phyloP scores from a whole-genome alignment of 495 filamentous ascomycete genomes.

The Aspergillus diversus region DNA sequence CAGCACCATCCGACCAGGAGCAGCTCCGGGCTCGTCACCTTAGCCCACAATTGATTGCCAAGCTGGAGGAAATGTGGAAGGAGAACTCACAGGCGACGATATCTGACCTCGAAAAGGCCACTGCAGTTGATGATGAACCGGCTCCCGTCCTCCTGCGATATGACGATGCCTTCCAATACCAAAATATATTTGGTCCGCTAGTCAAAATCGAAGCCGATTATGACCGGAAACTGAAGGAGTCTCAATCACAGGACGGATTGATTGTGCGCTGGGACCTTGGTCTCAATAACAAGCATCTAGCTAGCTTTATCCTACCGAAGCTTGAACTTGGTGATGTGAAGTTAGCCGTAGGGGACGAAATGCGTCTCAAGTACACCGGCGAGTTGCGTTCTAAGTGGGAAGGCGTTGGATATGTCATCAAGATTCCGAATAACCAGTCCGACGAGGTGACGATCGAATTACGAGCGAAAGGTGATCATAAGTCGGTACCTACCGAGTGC shows the following conservation, averaged over 20 bases:
- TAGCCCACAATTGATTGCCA: conserved; percentile 93
- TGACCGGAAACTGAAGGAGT: conserved; percentile 97
- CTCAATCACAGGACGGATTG: conserved; percentile 92
- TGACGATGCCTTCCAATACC: conserved; percentile 97
- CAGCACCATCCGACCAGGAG: conserved; percentile 87
- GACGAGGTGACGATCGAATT: conserved; percentile 97
- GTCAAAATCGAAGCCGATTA: conserved; percentile 99
- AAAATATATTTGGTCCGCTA: conserved; percentile 97
- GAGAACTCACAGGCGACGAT: conserved; percentile 89
- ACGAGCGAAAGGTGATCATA: conserved; percentile 86
- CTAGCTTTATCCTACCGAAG: conserved; percentile 95
- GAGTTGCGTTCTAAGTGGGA: conserved; percentile 96
- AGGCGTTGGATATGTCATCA: conserved; percentile 98
- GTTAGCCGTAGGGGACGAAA: conserved; percentile 96
- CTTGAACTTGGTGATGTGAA: conserved; percentile 98
- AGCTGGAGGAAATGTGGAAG: conserved; percentile 99
- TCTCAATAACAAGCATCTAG: conserved; percentile 96
- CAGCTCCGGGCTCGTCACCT: conserved; percentile 94
- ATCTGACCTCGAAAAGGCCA: conserved; percentile 90
- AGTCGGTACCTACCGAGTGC: conserved; percentile 94
- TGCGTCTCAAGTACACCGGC: conserved; percentile 95
- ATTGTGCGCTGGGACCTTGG: conserved; percentile 95
- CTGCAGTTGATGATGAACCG: conserved; percentile 92
- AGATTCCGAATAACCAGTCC: conserved; percentile 98
- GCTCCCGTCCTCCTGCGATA: conserved; percentile 92